Conservation (phyloP, 441 rosid species). For the Pelargonium cotyledonis region DNA sequence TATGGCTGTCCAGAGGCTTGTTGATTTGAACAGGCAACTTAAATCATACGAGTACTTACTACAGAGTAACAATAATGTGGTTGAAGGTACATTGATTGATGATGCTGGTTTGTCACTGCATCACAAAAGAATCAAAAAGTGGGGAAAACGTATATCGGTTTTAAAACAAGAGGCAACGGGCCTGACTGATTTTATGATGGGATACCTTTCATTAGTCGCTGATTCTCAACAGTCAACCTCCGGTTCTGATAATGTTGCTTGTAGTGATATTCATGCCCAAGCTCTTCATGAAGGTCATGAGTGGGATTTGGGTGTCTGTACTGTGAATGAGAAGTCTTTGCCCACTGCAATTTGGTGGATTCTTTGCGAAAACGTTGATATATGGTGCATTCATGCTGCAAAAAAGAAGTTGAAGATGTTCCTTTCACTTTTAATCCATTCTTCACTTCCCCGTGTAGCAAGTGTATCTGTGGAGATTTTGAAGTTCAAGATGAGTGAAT, state of each 20-base stretch:
- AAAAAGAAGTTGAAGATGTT: slow-evolving; percentile 60
- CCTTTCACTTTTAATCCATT: slow-evolving; percentile 45
- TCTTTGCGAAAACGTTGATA: slow-evolving; percentile 67
- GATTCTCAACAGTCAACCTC: slow-evolving; percentile 28
- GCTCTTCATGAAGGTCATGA: slow-evolving; percentile 29
- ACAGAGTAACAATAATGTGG: slow-evolving; percentile 35
- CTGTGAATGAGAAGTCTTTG: slow-evolving; percentile 49
- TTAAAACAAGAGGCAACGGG: slow-evolving; percentile 65
- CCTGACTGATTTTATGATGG: slow-evolving; percentile 57
- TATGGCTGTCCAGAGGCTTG: slow-evolving; percentile 78
- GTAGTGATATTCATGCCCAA: slow-evolving; percentile 15
- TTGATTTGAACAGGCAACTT: slow-evolving; percentile 74
- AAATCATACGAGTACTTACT: slow-evolving; percentile 56
- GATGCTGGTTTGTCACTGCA: slow-evolving; percentile 24
- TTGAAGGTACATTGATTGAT: slow-evolving; percentile 38
- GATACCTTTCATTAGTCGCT: slow-evolving; percentile 35
- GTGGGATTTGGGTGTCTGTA: slow-evolving; percentile 51
- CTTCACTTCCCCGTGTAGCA: slow-evolving; percentile 41
- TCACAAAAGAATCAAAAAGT: slow-evolving; percentile 36
- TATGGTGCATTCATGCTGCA: slow-evolving; percentile 68
- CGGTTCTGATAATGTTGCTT: slow-evolving; percentile 20
- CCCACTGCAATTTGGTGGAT: slow-evolving; percentile 71
- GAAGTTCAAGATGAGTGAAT: slow-evolving; percentile 27
- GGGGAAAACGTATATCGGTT: slow-evolving; percentile 38
- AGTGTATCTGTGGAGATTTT: slow-evolving; percentile 26